Conservation (phyloP, 2,329 filamentous ascomycete genomes). For the Ploettnerulaceae sp. region DNA sequence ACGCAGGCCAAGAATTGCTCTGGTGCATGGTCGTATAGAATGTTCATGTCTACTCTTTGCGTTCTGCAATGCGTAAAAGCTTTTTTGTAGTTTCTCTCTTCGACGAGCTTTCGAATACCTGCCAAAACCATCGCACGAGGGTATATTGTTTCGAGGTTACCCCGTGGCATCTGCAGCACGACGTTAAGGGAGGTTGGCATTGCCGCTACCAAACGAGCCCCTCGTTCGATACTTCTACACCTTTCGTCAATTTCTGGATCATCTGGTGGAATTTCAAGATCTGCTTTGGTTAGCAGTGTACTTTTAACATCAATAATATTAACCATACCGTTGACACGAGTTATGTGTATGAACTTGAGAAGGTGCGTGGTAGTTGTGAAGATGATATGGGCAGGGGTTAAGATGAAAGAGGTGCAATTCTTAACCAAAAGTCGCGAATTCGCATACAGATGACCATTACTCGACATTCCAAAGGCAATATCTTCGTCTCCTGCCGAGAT, state of each 20-base stretch:
- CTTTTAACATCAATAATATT: background rate
- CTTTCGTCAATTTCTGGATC: constrained; percentile 89
- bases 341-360: constrained; percentile 88
- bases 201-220: constrained; percentile 78
- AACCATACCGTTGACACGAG: constrained; percentile 54
- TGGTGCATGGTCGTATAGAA: constrained; percentile 89
- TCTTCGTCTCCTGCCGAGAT: constrained; percentile 22
- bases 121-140: constrained; percentile 89
- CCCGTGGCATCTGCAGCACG: constrained; percentile 89
- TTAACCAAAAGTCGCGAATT: constrained; percentile 69
- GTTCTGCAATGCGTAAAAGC: constrained; percentile 86
- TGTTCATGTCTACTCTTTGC: constrained; percentile 96
- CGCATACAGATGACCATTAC: constrained; percentile 72
- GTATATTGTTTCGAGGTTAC: constrained; percentile 92
- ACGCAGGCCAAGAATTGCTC: constrained; percentile 77
- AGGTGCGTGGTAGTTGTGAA: constrained; percentile 91
- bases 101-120: constrained; percentile 77
- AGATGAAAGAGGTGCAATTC: constrained; percentile 86
- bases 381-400: constrained; percentile 78
- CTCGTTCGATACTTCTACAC: constrained; percentile 87
- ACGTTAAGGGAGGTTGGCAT: constrained; percentile 84
- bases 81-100: constrained; percentile 71
- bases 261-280: constrained; percentile 77
- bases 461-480: constrained; percentile 57
- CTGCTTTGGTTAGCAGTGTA: constrained; percentile 39